Percentiles rank a stretch among this genome's conserved stretches.
Evolutionary conservation across 2,329 filamentous ascomycete genomes (phyloP).

Genomic region (Hypocrella siamensis): DNA sequence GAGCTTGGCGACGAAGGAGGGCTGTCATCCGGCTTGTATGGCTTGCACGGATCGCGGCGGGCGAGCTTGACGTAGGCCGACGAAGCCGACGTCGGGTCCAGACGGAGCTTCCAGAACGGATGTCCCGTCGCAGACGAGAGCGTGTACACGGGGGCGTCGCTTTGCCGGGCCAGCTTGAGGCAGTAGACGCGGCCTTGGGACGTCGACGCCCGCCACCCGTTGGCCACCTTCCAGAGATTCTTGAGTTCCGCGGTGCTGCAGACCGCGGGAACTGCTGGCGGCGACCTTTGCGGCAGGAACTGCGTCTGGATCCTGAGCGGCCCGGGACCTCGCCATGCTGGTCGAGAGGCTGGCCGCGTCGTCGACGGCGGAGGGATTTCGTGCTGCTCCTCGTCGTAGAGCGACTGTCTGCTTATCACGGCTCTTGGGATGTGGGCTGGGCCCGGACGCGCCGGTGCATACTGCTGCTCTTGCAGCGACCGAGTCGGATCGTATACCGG

Average conservation of each 20-base stretch:
- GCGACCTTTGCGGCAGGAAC: no score
- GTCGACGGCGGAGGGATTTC: slow-evolving; percentile 3
- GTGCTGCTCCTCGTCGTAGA: slow-evolving; percentile 17
- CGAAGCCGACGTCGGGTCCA: slow-evolving; percentile 43
- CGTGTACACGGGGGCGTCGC: slow-evolving; percentile 49
- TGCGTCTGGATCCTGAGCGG: slow-evolving; percentile 16
- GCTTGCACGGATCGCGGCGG: slow-evolving; percentile 44
- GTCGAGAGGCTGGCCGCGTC: slow-evolving; percentile 8
- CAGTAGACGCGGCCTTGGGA: slow-evolving; percentile 44
- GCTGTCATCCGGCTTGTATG: slow-evolving; percentile 27
- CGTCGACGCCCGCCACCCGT: slow-evolving; percentile 49
- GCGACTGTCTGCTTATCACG: slow-evolving; percentile 50
- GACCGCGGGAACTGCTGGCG: slow-evolving; percentile 30
- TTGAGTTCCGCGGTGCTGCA: slow-evolving; percentile 46
- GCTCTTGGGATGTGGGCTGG: slow-evolving; percentile 47
- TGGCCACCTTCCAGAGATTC: slow-evolving; percentile 52
- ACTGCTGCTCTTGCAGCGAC: slow-evolving; percentile 50
- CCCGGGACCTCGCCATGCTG: slow-evolving; percentile 6
- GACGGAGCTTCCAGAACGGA: slow-evolving; percentile 51
- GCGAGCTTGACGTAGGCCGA: slow-evolving; percentile 45
- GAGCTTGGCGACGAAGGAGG: slow-evolving; percentile 7
- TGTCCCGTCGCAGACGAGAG: slow-evolving; percentile 40
- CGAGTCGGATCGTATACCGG: slow-evolving; percentile 56
- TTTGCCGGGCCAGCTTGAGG: slow-evolving; percentile 37
- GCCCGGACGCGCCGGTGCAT: slow-evolving; percentile 51